Percentiles rank a stretch among this genome's conserved stretches.
phyloP scores from a whole-genome alignment of 2,329 filamentous ascomycete species.

The Capronia coronata region DNA sequence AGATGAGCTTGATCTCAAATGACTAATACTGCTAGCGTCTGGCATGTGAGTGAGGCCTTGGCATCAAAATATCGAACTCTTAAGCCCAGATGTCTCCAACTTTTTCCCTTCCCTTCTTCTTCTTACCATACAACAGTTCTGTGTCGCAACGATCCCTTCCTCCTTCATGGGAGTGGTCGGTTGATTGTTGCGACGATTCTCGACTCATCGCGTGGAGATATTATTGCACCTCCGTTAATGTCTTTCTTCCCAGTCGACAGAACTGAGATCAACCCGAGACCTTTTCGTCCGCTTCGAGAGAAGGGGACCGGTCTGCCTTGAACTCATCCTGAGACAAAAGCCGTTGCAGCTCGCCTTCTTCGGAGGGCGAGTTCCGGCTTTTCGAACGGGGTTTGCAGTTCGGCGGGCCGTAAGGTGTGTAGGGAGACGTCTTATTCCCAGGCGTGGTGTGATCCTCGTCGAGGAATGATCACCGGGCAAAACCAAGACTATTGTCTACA shows the following conservation, averaged over 20 bases:
- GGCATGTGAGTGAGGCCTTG: not conserved
- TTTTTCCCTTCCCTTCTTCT: not conserved
- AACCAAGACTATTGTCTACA: constrained; percentile 28
- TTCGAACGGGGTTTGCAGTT: constrained; percentile 18
- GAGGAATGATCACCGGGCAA: constrained; percentile 26
- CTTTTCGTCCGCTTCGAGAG: not conserved
- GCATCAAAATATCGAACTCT: not conserved
- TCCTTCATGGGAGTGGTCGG: not conserved
- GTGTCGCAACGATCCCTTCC: constrained; percentile 6
- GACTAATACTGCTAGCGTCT: too few species aligned
- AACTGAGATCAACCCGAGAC: constrained; percentile 22
- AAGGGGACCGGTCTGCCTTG: constrained; percentile 7
- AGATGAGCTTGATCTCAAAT: too few species aligned
- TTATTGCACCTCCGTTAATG: constrained; percentile 21
- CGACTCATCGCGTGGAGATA: constrained; percentile 18
- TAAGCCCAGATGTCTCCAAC: not conserved
- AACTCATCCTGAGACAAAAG: constrained; percentile 20
- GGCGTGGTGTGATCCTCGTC: constrained; percentile 26
- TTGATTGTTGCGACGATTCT: constrained; percentile 17
- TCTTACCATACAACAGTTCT: constrained; percentile 2
- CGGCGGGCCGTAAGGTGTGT: constrained; percentile 17
- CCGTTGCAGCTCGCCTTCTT: constrained; percentile 1
- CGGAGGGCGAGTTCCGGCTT: constrained; percentile 1
- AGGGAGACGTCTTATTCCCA: constrained; percentile 28
- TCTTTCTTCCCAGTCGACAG: constrained; percentile 23